Evolutionary conservation across 345 rosid species (phyloP).

Genomic region (Brassica nigra): DNA sequence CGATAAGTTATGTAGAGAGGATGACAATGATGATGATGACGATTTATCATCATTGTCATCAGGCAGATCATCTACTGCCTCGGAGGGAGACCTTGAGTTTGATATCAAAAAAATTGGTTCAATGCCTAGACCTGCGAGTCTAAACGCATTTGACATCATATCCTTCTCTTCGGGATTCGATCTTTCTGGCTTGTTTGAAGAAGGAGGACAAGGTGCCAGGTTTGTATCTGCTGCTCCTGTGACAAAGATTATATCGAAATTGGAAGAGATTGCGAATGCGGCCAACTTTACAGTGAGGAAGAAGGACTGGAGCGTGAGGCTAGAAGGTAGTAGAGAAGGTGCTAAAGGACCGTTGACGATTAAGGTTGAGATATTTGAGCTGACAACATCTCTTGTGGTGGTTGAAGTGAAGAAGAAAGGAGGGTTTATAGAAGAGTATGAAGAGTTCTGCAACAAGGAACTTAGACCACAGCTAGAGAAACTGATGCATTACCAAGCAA

Average conservation of each 20-base stretch:
- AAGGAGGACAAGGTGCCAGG: constrained; percentile 61
- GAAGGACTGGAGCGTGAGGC: constrained; percentile 69
- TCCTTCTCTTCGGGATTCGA: constrained; percentile 78
- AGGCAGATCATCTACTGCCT: constrained; percentile 47
- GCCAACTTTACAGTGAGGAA: constrained; percentile 68
- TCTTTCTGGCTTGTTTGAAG: constrained; percentile 68
- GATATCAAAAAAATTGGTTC: constrained; percentile 34
- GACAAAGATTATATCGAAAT: constrained; percentile 52
- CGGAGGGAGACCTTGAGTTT: constrained; percentile 35
- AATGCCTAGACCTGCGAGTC: constrained; percentile 58
- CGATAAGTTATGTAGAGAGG: constrained; percentile 43
- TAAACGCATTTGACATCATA: constrained; percentile 86
- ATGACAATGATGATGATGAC: constrained; percentile 38
- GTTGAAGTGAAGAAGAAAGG: constrained; percentile 95
- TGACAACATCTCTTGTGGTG: constrained; percentile 66
- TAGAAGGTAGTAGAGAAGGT: constrained; percentile 70
- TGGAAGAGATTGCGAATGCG: constrained; percentile 66
- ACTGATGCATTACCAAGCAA: constrained; percentile 56
- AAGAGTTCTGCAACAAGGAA: constrained; percentile 74
- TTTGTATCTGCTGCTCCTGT: constrained; percentile 68
- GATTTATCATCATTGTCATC: constrained; percentile 27
- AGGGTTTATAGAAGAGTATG: constrained; percentile 83
- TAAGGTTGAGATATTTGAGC: constrained; percentile 63
- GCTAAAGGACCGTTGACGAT: constrained; percentile 65
- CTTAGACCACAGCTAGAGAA: constrained; percentile 77